Percentiles rank a stretch among this genome's conserved stretches.
Evolutionary conservation across 2,329 filamentous ascomycete genomes (phyloP).

Genomic region (Penicillium sp.): DNA sequence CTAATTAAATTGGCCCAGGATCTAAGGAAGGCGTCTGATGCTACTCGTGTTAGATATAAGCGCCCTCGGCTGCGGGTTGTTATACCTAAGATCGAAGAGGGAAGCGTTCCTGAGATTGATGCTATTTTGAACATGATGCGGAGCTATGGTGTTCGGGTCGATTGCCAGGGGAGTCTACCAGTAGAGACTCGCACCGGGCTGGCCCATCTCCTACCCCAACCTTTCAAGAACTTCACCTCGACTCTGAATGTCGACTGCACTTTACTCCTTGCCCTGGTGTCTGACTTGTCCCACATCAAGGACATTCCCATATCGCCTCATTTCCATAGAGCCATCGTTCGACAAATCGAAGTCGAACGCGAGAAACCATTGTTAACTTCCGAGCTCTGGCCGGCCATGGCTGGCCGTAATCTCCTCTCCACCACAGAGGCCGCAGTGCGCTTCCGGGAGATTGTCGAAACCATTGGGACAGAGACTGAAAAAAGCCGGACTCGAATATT

Average conservation of each 20-base stretch:
- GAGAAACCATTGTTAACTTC: constrained; percentile 60
- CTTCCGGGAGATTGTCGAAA: constrained; percentile 65
- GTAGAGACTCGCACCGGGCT: constrained; percentile 24
- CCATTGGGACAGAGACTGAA: constrained; percentile 63
- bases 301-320: constrained; percentile 48
- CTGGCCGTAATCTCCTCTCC: constrained; percentile 59
- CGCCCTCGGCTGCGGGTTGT: constrained; percentile 61
- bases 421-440: constrained; percentile 64
- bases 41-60: constrained; percentile 58
- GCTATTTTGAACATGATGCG: constrained; percentile 57
- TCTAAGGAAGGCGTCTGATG: constrained; percentile 57
- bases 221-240: constrained; percentile 43
- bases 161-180: constrained; percentile 33
- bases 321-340: constrained; percentile 60
- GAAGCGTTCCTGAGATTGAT: constrained; percentile 55
- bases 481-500: constrained; percentile 60
- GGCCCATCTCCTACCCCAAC: constrained; percentile 39
- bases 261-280: constrained; percentile 69
- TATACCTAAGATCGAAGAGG: constrained; percentile 57
- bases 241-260: constrained; percentile 56
- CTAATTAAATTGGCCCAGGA: constrained; percentile 61
- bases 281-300: constrained; percentile 66
- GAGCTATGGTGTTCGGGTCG: constrained; percentile 48
- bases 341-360: constrained; percentile 65
- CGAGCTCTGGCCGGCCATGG: constrained; percentile 63